Evolutionary conservation across 495 filamentous ascomycete genomes (phyloP), one percentile per base, ranked within the genome.

Genomic region (Jackrogersella multiformis): DNA sequence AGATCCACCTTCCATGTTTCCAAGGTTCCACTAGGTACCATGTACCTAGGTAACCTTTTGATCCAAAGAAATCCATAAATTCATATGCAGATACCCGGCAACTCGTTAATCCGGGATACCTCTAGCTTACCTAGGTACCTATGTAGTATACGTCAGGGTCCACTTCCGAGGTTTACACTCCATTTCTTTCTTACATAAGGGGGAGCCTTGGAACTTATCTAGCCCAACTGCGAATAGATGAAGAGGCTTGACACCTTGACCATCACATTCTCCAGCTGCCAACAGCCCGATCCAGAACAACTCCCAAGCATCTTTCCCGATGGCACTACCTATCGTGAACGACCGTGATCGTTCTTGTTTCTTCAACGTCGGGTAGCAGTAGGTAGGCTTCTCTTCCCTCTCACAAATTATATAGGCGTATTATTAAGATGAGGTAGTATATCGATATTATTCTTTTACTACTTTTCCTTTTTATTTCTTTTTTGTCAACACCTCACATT

Each of bases 21-120:
- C 46, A 51, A n/a, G n/a, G 28, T 32, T 49, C 23, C 23, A n/a
- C n/a, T n/a, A n/a, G n/a, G n/a, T n/a, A n/a, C n/a, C n/a, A n/a
- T n/a, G n/a, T n/a, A n/a, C n/a, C n/a, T n/a, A n/a, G n/a, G n/a
- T n/a, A n/a, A n/a, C n/a, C n/a, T 3, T 30, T 30, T 7, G 4
- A 30, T 30, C 26, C 26, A 30, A 4, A 30, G 3, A 7, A 7
- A 30, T 30, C 26, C 26, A 30, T 30, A 7, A 7, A 30, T 30
- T 7, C 26, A 30, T 30, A 30, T 4, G 18, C 18, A 1, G 23
- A 46, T 16, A 2, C 26, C 9, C 42, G 46, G 58, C 23, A 13
- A 9, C 30, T 35, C 48, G 30, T 58, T 58, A 58, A 58, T 58
- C 56, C 56, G 46, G 15, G 8, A n/a, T n/a, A n/a, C n/a, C n/a